A percentile compares a stretch with the other conserved stretches of the same genome.
Conservation (phyloP, 139 green algal species). For the Yamagishiella unicocca region DNA sequence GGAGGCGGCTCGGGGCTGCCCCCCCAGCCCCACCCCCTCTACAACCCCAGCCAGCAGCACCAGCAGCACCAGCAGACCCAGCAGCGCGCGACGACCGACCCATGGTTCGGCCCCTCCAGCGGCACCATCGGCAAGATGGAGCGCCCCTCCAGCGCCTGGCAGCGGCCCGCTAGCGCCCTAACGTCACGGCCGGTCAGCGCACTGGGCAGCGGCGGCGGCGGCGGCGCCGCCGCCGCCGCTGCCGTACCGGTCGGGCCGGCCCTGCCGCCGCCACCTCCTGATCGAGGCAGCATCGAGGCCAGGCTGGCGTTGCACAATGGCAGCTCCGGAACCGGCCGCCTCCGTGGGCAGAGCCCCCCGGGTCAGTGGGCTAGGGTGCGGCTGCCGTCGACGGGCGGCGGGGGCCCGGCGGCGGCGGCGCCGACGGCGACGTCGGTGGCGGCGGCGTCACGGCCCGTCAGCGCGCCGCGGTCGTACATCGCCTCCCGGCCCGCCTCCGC, state of each 20-base stretch:
- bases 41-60: background rate
- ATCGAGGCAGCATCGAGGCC: background rate
- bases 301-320: background rate
- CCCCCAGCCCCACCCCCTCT: background rate
- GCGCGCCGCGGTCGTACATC: constrained; percentile 12
- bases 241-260: background rate
- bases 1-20: background rate
- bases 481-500: background rate
- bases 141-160: background rate
- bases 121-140: constrained; percentile 23
- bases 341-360: constrained; percentile 11
- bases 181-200: background rate
- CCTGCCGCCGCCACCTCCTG: background rate
- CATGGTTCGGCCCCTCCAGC: constrained; percentile 42
- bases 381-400: background rate
- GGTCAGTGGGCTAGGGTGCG: background rate
- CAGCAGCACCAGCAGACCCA: background rate
- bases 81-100: background rate
- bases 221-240: background rate
- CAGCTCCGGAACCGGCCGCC: background rate
- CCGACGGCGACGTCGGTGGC: background rate
- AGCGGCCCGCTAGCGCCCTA: background rate
- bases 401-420: background rate
- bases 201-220: background rate
- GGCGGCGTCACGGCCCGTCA: background rate